Evolutionary conservation across 148 eudicot species (phyloP).

Genomic region (Rhododendron vialii): DNA sequence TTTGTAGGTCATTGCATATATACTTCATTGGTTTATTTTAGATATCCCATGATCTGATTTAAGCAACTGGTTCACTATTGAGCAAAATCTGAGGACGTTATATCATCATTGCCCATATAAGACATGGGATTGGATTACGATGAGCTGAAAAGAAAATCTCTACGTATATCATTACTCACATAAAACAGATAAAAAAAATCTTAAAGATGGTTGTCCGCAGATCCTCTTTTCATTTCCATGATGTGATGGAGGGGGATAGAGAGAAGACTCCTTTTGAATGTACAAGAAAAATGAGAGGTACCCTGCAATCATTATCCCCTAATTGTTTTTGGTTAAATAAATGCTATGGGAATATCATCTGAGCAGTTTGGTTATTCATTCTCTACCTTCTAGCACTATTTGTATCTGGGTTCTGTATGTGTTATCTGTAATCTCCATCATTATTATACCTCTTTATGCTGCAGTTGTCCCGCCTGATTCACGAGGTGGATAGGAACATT

Average conservation of each 20-base stretch:
- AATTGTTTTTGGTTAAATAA: neutral
- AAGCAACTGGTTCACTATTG: neutral
- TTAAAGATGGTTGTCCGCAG: slow-evolving; percentile 1
- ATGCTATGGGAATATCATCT: neutral
- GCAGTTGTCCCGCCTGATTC: neutral
- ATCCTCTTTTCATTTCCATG: neutral
- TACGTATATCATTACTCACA: neutral
- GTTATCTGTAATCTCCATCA: neutral
- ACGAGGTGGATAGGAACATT: neutral
- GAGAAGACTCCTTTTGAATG: neutral
- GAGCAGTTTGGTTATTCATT: neutral
- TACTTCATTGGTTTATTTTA: neutral
- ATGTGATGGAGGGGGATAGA: neutral
- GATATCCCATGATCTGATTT: neutral
- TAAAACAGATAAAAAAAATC: neutral
- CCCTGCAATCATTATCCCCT: neutral
- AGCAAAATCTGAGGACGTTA: neutral
- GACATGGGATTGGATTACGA: neutral
- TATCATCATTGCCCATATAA: neutral
- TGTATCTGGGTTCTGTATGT: neutral
- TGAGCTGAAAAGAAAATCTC: neutral
- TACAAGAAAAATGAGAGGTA: neutral
- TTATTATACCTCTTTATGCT: neutral
- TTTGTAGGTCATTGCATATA: neutral
- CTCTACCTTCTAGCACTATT: neutral